phyloP scores from a whole-genome alignment of 768 basidiomycete species.

The Daedalea quercina region DNA sequence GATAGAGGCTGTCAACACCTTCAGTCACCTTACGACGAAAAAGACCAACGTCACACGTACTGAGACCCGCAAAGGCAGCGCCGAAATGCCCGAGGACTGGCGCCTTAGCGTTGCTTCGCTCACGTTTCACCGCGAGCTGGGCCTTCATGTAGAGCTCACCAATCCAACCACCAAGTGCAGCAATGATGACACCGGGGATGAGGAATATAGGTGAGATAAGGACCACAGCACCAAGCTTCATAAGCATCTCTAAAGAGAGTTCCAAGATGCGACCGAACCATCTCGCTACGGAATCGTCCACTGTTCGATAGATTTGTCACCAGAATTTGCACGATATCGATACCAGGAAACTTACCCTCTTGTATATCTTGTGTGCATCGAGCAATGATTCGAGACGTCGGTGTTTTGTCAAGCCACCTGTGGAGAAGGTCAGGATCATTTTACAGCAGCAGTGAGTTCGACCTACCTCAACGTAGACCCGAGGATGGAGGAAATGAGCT shows the following conservation, averaged over 20 bases:
- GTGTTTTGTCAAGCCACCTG: slow-evolving; percentile 41
- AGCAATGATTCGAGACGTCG: slow-evolving; percentile 39
- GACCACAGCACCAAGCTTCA: slow-evolving; percentile 30
- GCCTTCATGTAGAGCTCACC: slow-evolving; percentile 48
- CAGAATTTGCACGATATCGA: not conserved
- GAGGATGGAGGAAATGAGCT: slow-evolving; percentile 46
- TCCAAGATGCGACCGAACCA: slow-evolving; percentile 20
- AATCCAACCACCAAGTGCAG: slow-evolving; percentile 29
- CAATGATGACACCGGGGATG: slow-evolving; percentile 29
- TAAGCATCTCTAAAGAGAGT: slow-evolving; percentile 23
- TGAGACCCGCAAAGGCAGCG: slow-evolving; percentile 43
- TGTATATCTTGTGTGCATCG: slow-evolving; percentile 15
- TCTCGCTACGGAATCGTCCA: slow-evolving; percentile 26
- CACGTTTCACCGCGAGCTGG: slow-evolving; percentile 49
- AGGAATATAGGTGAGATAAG: slow-evolving; percentile 33
- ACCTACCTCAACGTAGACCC: slow-evolving; percentile 52
- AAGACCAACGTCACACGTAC: slow-evolving; percentile 16
- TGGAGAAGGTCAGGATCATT: not conserved
- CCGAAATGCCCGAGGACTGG: slow-evolving; percentile 45
- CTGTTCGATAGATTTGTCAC: slow-evolving; percentile 10
- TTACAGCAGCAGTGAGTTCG: not conserved
- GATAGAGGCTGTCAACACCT: slow-evolving; percentile 30
- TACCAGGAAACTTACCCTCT: slow-evolving; percentile 1
- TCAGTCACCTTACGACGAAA: not conserved
- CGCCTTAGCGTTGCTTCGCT: slow-evolving; percentile 41